Percentiles rank a stretch among this genome's conserved stretches.
Conservation (phyloP, 163 green algal genomes). For the Prototheca cutis region DNA sequence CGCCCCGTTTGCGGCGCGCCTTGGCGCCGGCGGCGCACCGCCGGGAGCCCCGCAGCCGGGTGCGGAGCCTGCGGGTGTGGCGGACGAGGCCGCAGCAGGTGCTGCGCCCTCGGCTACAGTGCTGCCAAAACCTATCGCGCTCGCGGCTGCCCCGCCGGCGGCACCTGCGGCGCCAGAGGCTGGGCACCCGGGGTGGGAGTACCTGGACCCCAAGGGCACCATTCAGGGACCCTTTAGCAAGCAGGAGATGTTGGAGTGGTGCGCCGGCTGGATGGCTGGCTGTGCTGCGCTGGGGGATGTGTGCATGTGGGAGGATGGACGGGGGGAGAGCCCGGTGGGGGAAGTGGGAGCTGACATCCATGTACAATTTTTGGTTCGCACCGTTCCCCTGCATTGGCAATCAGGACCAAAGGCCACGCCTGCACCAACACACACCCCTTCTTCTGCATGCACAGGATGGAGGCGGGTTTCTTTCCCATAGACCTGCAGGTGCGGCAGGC, state of each 20-base stretch:
- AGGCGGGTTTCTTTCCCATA: conserved; percentile 62
- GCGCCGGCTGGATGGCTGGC: neutral
- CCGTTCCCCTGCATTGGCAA: too few relatives aligned
- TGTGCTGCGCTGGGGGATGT: neutral
- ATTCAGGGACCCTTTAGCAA: conserved; percentile 77
- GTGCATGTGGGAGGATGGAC: too few relatives aligned
- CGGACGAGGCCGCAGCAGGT: neutral
- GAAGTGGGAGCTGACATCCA: too few relatives aligned
- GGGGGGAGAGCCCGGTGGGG: too few relatives aligned
- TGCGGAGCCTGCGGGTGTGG: neutral
- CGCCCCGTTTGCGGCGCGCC: neutral
- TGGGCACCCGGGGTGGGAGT: conserved; percentile 54
- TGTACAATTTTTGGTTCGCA: too few relatives aligned
- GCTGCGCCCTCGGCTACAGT: neutral
- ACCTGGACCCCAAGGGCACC: conserved; percentile 70
- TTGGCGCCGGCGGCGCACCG: too few relatives aligned
- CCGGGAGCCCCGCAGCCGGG: neutral
- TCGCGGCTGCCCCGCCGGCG: neutral
- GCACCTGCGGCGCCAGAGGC: neutral
- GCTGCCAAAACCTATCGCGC: too few relatives aligned
- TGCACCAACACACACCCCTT: too few relatives aligned
- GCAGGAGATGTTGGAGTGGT: conserved; percentile 80
- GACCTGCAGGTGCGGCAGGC: conserved; percentile 45
- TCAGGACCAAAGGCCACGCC: too few relatives aligned
- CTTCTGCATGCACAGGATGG: conserved; percentile 30